A percentile compares a stretch with the other conserved stretches of the same genome.
Evolutionary conservation across 345 rosid genomes (phyloP).

Genomic region (Cardamine resedifolia): DNA sequence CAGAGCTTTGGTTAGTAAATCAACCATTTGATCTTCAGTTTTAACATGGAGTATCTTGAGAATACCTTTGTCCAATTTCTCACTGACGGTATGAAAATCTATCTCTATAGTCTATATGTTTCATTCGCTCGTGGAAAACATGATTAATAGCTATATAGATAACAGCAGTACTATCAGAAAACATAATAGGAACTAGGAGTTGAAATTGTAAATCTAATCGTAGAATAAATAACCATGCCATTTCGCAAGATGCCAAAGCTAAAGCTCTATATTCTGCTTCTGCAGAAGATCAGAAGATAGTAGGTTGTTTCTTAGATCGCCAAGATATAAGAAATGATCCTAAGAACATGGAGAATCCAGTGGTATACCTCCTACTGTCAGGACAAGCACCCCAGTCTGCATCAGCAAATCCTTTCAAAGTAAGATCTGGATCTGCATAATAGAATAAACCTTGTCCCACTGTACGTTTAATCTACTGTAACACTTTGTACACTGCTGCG

Average conservation of each 20-base stretch:
- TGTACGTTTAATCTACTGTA: not conserved
- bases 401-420: not conserved
- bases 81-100: fast-evolving
- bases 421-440: not conserved
- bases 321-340: not conserved
- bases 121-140: too few species aligned
- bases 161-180: too few species aligned
- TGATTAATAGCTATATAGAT: too few species aligned
- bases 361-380: not conserved
- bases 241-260: not conserved
- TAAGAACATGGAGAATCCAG: not conserved
- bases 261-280: not conserved
- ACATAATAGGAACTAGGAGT: too few species aligned
- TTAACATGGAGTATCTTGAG: not conserved
- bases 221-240: not conserved
- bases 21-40: not conserved
- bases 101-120: not conserved
- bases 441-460: not conserved
- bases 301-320: not conserved
- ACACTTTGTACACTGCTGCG: not conserved
- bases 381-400: not conserved
- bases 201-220: too few species aligned
- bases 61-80: not conserved
- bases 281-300: not conserved
- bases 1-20: not conserved